These are phyloP conservation scores for Colletotrichum zoysiae DNA, from an alignment of 2,329 filamentous ascomycete species.

Conservation along the genomic window DNA sequence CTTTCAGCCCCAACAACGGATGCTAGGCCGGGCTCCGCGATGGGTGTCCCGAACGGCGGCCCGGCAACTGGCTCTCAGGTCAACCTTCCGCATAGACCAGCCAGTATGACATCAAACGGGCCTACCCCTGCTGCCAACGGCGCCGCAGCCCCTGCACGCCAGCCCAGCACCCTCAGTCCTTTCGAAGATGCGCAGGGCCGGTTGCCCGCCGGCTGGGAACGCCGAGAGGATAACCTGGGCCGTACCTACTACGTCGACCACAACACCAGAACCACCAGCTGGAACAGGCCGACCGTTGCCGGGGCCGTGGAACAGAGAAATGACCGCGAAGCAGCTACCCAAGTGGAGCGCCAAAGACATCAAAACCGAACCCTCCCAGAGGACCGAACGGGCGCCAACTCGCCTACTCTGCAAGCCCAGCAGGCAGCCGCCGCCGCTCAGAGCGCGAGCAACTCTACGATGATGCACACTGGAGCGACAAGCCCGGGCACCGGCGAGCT, in stretches of 20 bases:
- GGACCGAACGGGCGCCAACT: conserved; percentile 93
- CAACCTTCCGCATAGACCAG: conserved; percentile 60
- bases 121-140: conserved; percentile 51
- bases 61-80: conserved; percentile 55
- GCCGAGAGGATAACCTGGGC: conserved; percentile 93
- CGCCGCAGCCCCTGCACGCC: conserved; percentile 48
- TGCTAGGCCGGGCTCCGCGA: conserved; percentile 65
- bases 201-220: conserved; percentile 93
- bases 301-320: conserved; percentile 81
- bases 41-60: conserved; percentile 63
- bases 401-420: conserved; percentile 78
- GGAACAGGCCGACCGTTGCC: conserved; percentile 88
- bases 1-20: conserved; percentile 58
- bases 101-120: conserved; percentile 57
- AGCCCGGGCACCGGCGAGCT: conserved; percentile 95
- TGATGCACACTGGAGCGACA: conserved; percentile 96
- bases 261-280: conserved; percentile 96
- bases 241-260: conserved; percentile 99
- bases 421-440: conserved; percentile 56
- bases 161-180: conserved; percentile 75
- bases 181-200: conserved; percentile 97
- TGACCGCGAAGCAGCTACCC: conserved; percentile 89
- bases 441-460: conserved; percentile 73
- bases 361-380: conserved; percentile 96
- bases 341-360: conserved; percentile 92